phyloP scores from a whole-genome alignment of 176 grass and related monocot genomes.

The Aegilops tauschii region DNA sequence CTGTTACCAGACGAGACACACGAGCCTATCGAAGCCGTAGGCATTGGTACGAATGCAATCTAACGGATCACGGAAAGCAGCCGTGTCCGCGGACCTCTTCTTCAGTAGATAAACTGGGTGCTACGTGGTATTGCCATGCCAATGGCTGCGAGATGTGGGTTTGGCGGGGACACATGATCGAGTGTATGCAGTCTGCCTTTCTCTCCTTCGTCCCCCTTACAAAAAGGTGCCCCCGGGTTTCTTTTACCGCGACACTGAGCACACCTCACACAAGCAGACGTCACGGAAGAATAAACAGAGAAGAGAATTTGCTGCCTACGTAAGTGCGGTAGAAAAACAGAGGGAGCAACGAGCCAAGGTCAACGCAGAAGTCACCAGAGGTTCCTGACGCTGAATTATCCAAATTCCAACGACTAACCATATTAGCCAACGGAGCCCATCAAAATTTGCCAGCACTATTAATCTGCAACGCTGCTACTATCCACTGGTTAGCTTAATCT shows the following conservation, averaged over 20 bases:
- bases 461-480: background rate
- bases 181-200: no score
- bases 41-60: no score
- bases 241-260: background rate
- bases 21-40: background rate
- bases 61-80: background rate
- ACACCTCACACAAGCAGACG: background rate
- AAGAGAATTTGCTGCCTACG: background rate
- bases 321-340: background rate
- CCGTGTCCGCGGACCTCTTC: background rate
- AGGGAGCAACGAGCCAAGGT: background rate
- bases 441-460: conserved; percentile 15
- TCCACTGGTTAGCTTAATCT: background rate
- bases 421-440: background rate
- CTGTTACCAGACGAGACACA: background rate
- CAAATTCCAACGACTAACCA: background rate
- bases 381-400: background rate
- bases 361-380: background rate
- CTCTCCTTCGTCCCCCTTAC: no score
- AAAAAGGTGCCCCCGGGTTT: background rate
- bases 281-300: no score
- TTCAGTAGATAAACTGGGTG: background rate
- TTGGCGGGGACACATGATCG: background rate
- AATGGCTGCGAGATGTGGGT: background rate
- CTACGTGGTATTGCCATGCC: background rate